These are phyloP conservation scores for Leishmania arabica DNA, from an alignment of 208 protist genomes.

Conservation along the genomic window DNA sequence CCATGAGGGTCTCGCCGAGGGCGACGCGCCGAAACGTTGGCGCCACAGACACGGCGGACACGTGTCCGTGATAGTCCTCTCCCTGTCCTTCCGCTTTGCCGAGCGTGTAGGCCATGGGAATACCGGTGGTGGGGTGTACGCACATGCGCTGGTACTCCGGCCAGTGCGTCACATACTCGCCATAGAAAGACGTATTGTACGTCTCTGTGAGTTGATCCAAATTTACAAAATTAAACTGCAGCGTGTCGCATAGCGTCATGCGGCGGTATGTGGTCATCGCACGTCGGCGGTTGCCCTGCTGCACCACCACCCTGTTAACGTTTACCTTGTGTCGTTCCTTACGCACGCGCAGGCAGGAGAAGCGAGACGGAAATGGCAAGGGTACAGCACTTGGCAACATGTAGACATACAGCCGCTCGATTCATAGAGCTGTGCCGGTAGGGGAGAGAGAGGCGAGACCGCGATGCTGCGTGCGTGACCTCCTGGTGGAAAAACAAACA, in stretches of 20 bases:
- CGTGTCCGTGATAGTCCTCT: conserved; percentile 98
- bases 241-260: conserved; percentile 94
- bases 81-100: conserved; percentile 97
- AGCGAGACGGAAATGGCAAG: neutral
- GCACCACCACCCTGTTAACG: neutral
- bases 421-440: too few relatives aligned
- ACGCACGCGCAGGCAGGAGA: neutral
- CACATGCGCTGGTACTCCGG: conserved; percentile 96
- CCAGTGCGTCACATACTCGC: conserved; percentile 97
- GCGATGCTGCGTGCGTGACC: too few relatives aligned
- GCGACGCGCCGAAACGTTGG: conserved; percentile 97
- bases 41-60: conserved; percentile 98
- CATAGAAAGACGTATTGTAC: conserved; percentile 98
- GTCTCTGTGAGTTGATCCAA: conserved; percentile 97
- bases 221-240: conserved; percentile 97
- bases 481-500: too few relatives aligned
- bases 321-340: neutral
- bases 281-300: neutral
- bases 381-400: neutral
- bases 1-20: conserved; percentile 95
- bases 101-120: conserved; percentile 96
- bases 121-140: conserved; percentile 86
- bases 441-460: too few relatives aligned
- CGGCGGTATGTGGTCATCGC: conserved; percentile 93
- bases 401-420: neutral